A percentile compares a stretch with the other conserved stretches of the same genome.
phyloP scores from a whole-genome alignment of 257 asterid genomes.

The Plantago ovata region DNA sequence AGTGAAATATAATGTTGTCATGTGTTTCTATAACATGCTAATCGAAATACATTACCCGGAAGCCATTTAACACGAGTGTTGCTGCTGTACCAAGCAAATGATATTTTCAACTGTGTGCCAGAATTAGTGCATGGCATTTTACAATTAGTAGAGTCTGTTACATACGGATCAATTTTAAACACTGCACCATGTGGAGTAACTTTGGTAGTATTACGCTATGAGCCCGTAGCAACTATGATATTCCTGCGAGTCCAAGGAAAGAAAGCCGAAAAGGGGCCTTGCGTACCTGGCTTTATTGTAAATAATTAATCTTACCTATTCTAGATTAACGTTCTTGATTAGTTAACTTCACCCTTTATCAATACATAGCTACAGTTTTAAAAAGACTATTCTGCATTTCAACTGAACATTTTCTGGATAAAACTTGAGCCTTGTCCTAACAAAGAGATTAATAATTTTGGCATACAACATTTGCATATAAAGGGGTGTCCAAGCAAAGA shows the following conservation, averaged over 20 bases:
- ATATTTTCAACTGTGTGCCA: no score
- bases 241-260: background rate
- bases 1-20: no score
- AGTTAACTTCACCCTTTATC: slow-evolving; percentile 4
- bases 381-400: background rate
- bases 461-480: no score
- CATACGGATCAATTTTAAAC: no score
- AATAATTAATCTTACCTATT: slow-evolving; percentile 3
- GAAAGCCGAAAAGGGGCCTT: background rate
- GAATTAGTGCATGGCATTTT: no score
- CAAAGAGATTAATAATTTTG: no score
- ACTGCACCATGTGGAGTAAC: no score
- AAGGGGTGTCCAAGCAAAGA: no score
- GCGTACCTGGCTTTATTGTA: background rate
- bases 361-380: background rate
- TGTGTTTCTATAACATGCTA: background rate
- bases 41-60: slow-evolving; percentile 1
- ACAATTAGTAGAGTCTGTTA: no score
- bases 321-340: slow-evolving; percentile 2
- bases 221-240: background rate
- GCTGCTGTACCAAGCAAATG: no score
- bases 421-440: background rate
- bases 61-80: no score
- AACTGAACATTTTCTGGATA: slow-evolving; percentile 10
- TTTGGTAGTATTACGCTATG: slow-evolving; percentile 4